Base-by-base conservation (phyloP, 2,329 filamentous ascomycete genomes). In the Cercospora beticola region DNA sequence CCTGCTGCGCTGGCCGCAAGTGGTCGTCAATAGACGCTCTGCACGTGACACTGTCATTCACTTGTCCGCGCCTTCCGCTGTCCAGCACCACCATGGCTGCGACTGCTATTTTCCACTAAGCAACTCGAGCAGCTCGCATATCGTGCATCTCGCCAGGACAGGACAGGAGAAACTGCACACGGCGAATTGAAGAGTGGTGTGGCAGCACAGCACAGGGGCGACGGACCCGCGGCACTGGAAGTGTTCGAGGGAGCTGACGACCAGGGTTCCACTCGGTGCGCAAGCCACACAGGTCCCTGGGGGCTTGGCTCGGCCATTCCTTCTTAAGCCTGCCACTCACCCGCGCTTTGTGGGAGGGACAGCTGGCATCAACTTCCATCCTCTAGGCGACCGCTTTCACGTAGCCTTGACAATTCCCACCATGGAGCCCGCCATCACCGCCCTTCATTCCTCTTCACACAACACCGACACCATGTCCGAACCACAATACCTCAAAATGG, bases 401-500 rank as follows among this genome's bases (percentile, higher is more conserved):
- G 59, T 23, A 62, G 59, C 59, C 59, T 62, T 28, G 54, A 43
- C 59, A 62, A 62, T 49, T n/a, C 9, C 18, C 62, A n/a, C 16
- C 49, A 64, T 62, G 59, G 59, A 62, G 31, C 23, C 31, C 43
- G 18, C 46, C 23, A 31, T 18, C 9, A 33, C 16, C 46, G 23
- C 60, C 28, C 16, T 26, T n/a, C 30, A 30, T 30, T 64, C 61
- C 1, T 21, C 61, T 10, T 10, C 61, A 26, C 14, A 52, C 54
- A 3, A 14, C 54, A 30, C 54, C 63, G 60, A 68, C 68, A 66
- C 43, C 46, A 68, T 71, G 52, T 59, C 66, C 46, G 64, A 66
- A 43, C 58, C 64, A 56, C 67, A 59, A 36, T 72, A 67, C 54
- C 69, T 75, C 52, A 74, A 74, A 52, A 72, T 75, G 72, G 73